A percentile compares a stretch with the other conserved stretches of the same genome.
Conservation (phyloP, 805 yeast genomes). For the Kazachstania psychrophila region DNA sequence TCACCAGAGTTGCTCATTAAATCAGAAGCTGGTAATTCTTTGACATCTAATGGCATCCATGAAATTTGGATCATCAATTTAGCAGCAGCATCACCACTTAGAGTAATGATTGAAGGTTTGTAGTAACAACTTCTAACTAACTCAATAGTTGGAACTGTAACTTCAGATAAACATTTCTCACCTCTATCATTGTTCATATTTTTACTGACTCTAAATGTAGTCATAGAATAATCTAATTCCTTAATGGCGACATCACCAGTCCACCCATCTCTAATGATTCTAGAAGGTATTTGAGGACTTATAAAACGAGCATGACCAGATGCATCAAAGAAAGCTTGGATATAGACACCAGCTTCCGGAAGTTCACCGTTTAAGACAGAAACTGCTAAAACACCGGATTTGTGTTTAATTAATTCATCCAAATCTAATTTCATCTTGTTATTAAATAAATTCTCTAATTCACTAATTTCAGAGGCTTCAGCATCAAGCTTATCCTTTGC, state of each 20-base stretch:
- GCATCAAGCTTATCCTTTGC: conserved; percentile 26
- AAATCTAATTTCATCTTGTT: conserved; percentile 45
- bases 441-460: conserved; percentile 33
- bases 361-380: conserved; percentile 53
- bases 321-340: conserved; percentile 74
- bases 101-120: conserved; percentile 46
- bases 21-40: conserved; percentile 63
- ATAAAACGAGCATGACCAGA: conserved; percentile 55
- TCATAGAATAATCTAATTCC: conserved; percentile 67
- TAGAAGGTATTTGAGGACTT: conserved; percentile 39
- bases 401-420: conserved; percentile 46
- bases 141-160: conserved; percentile 55
- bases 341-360: conserved; percentile 46
- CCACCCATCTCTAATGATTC: conserved; percentile 33
- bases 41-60: conserved; percentile 66
- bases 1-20: conserved; percentile 66
- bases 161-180: conserved; percentile 51
- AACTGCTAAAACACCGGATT: conserved; percentile 69
- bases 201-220: conserved; percentile 52
- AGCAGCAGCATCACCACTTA: conserved; percentile 45
- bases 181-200: conserved; percentile 45
- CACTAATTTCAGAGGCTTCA: conserved; percentile 27
- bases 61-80: conserved; percentile 52
- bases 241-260: conserved; percentile 70
- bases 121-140: conserved; percentile 57